A percentile compares a stretch with the other conserved stretches of the same genome.
Evolutionary conservation across 169 alveolate genomes (phyloP).

Genomic region (Eimeria necatrix): DNA sequence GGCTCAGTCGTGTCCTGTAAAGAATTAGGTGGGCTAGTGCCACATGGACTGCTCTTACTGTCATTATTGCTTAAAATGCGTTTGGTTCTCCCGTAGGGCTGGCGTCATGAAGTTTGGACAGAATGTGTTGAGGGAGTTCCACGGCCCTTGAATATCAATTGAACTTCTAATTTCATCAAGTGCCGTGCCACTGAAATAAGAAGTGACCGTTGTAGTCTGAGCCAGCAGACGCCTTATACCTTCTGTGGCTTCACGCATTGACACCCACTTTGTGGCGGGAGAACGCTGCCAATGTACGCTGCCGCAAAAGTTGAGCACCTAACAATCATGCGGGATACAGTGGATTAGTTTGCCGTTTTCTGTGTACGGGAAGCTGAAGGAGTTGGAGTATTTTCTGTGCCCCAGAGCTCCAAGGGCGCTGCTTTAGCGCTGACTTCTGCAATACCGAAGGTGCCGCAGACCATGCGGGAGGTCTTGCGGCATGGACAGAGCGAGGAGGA

Average conservation of each 20-base stretch:
- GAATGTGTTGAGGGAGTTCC: background rate
- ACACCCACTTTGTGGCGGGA: too few species aligned
- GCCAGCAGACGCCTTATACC: too few species aligned
- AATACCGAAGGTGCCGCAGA: background rate
- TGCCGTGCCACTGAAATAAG: too few species aligned
- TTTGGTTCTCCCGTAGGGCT: background rate
- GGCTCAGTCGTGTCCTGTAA: slow-evolving; percentile 17
- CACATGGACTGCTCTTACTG: background rate
- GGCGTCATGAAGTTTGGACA: background rate
- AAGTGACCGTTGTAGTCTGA: too few species aligned
- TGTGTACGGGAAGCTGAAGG: background rate
- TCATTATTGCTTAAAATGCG: slow-evolving; percentile 6
- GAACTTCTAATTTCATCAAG: too few species aligned
- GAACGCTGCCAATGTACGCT: background rate
- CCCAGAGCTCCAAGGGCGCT: too few species aligned
- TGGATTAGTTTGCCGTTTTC: background rate
- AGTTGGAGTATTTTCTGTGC: background rate
- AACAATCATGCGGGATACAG: background rate
- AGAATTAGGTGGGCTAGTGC: background rate
- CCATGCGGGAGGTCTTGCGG: slow-evolving; percentile 63
- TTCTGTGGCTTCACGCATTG: too few species aligned
- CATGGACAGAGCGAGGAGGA: slow-evolving; percentile 69
- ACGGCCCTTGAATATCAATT: too few species aligned
- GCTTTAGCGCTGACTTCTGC: too few species aligned
- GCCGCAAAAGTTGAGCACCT: background rate